phyloP scores from a whole-genome alignment of 2,329 filamentous ascomycete genomes.

The Exophiala sp. region DNA sequence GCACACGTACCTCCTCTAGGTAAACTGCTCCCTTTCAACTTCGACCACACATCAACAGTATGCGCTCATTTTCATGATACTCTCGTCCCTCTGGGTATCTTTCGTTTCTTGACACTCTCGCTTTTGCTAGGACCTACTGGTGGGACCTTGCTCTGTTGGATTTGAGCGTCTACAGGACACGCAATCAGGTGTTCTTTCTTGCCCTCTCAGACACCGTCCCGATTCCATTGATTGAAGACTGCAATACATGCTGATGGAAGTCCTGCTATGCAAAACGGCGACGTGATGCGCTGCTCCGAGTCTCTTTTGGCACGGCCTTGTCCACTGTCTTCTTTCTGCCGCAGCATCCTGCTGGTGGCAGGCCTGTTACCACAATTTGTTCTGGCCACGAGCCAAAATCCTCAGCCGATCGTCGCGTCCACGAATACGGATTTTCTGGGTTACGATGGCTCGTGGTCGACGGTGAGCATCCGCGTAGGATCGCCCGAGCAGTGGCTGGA shows the following conservation, averaged over 20 bases:
- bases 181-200: no score
- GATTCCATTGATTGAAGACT: background rate
- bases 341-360: constrained; percentile 1
- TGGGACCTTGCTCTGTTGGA: no score
- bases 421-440: constrained; percentile 25
- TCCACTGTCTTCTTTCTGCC: background rate
- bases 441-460: constrained; percentile 33
- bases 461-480: constrained; percentile 31
- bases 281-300: constrained; percentile 9
- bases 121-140: no score
- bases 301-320: background rate
- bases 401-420: constrained; percentile 20
- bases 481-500: constrained; percentile 32
- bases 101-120: no score
- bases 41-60: no score
- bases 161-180: no score
- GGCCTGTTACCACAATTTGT: constrained; percentile 1
- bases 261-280: background rate
- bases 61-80: no score
- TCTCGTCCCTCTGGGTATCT: no score
- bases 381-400: background rate
- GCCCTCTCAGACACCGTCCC: background rate
- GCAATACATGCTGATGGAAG: background rate
- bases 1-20: no score
- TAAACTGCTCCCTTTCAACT: no score